These are phyloP conservation scores for Moricandia arvensis DNA, from an alignment of 345 rosid genomes.

Conservation along the genomic window DNA sequence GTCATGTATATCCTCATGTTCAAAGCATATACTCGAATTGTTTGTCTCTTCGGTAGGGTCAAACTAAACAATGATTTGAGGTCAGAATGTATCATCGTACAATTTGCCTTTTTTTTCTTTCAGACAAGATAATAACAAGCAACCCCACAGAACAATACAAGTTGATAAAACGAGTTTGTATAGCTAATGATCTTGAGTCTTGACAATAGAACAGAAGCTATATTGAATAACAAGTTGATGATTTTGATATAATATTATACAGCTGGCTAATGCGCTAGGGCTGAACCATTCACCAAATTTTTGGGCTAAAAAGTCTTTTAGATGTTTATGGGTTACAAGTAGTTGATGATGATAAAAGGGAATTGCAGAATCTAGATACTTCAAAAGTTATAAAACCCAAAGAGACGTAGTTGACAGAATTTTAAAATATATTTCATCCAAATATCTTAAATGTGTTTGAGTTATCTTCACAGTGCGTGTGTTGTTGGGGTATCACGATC, in stretches of 20 bases:
- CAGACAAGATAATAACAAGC: slow-evolving; percentile 15
- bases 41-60: slow-evolving; percentile 29
- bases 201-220: not conserved
- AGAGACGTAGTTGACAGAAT: not conserved
- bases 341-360: not conserved
- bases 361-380: not conserved
- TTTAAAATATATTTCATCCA: not conserved
- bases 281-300: not conserved
- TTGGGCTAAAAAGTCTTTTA: not conserved
- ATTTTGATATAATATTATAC: not conserved
- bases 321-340: not conserved
- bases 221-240: not conserved
- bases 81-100: slow-evolving; percentile 17
- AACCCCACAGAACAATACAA: not conserved
- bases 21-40: not conserved
- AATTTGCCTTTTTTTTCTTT: slow-evolving; percentile 2
- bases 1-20: slow-evolving; percentile 24
- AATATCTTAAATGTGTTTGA: not conserved
- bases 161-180: not conserved
- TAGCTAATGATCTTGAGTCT: not conserved
- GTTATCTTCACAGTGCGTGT: not conserved
- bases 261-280: not conserved
- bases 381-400: not conserved
- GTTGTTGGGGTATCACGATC: not conserved
- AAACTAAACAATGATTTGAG: slow-evolving; percentile 17